A percentile compares a stretch with the other conserved stretches of the same genome.
phyloP scores from a whole-genome alignment of 805 yeast species.

The Saccharomycopsis microspora region DNA sequence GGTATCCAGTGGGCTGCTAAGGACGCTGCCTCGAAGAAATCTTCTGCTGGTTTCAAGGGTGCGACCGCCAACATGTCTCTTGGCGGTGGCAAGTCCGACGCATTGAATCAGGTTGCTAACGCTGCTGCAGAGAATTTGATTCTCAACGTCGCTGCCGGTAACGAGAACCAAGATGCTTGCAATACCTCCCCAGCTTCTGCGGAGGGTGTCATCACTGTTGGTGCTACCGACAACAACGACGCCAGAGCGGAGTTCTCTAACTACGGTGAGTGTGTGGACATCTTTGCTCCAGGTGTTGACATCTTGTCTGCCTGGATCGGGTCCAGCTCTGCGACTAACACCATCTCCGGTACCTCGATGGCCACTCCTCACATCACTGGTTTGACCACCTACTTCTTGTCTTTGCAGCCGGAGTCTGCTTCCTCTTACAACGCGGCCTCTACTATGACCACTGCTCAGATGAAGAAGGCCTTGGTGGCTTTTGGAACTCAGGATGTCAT shows the following conservation, averaged over 20 bases:
- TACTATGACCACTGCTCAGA: constrained; percentile 57
- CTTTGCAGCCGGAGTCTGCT: constrained; percentile 64
- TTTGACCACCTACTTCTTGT: constrained; percentile 42
- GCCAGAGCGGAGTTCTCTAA: constrained; percentile 41
- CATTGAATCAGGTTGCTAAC: constrained; percentile 48
- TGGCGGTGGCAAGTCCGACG: constrained; percentile 47
- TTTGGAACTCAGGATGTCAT: constrained; percentile 53
- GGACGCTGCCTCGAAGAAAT: constrained; percentile 28
- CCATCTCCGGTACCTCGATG: constrained; percentile 54
- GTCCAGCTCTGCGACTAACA: constrained; percentile 34
- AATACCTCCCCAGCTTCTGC: constrained; percentile 49
- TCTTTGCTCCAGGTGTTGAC: constrained; percentile 46
- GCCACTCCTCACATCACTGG: constrained; percentile 56
- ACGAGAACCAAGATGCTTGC: constrained; percentile 50
- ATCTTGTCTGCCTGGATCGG: constrained; percentile 46
- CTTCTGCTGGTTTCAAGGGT: constrained; percentile 47
- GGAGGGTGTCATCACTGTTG: constrained; percentile 41
- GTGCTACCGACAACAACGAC: constrained; percentile 34
- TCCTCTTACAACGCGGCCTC: constrained; percentile 36
- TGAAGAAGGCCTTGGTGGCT: constrained; percentile 63
- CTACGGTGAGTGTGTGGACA: constrained; percentile 41
- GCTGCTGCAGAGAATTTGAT: constrained; percentile 43
- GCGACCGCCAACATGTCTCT: constrained; percentile 53
- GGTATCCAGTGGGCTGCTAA: constrained; percentile 50
- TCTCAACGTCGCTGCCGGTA: constrained; percentile 55